Evolutionary conservation across 139 green algal species (phyloP).

Genomic region (Chlorella ohadii): DNA sequence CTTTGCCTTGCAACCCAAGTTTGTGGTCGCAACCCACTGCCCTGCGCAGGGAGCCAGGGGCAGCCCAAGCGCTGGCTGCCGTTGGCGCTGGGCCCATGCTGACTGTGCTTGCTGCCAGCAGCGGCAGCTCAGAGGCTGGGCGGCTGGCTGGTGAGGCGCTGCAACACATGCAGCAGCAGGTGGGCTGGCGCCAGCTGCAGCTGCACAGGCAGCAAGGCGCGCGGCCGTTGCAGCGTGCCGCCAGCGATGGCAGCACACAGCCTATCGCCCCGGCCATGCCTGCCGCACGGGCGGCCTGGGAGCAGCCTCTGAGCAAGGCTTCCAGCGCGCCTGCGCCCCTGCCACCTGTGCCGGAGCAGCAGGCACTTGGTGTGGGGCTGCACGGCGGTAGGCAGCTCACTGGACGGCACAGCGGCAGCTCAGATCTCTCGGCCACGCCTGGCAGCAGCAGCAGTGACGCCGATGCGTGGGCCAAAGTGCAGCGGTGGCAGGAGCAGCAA

Average conservation of each 20-base stretch:
- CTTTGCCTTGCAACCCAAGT: too few species aligned
- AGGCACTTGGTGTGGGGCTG: neutral
- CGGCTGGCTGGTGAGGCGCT: conserved; percentile 1
- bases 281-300: too few species aligned
- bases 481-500: neutral
- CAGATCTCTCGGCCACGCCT: neutral
- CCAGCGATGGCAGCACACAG: neutral
- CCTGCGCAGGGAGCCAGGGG: neutral
- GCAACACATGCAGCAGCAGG: neutral
- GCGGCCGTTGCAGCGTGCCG: neutral
- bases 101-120: neutral
- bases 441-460: neutral
- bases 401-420: neutral
- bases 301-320: neutral
- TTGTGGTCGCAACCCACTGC: neutral
- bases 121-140: neutral
- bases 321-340: neutral
- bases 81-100: neutral
- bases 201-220: neutral
- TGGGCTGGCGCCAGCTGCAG: conserved; percentile 10
- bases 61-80: neutral
- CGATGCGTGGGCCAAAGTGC: neutral
- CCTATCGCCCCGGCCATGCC: neutral
- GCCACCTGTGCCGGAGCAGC: neutral
- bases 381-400: neutral